Percentiles rank a stretch among this genome's conserved stretches.
Evolutionary conservation across 495 filamentous ascomycete species (phyloP).

Genomic region (Aspergillus kassunensis): DNA sequence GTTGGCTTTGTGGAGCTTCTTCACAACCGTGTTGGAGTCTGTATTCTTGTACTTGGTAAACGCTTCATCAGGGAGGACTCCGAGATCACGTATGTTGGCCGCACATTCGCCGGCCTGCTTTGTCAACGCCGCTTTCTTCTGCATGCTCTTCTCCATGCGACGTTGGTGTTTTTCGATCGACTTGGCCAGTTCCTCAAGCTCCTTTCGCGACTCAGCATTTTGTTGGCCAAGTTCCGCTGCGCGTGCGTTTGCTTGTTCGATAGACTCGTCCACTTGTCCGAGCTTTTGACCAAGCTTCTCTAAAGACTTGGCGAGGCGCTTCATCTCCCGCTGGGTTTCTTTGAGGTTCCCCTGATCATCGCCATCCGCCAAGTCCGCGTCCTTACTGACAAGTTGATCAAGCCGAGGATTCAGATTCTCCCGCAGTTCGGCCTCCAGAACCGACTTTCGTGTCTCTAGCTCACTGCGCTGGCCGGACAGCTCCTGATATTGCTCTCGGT

Average conservation of each 20-base stretch:
- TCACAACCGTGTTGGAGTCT: conserved; percentile 74
- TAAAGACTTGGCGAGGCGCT: conserved; percentile 61
- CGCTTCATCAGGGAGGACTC: conserved; percentile 89
- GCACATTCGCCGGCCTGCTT: conserved; percentile 73
- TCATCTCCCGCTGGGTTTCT: conserved; percentile 77
- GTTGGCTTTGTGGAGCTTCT: conserved; percentile 86
- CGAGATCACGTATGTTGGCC: conserved; percentile 86
- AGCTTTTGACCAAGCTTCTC: conserved; percentile 63
- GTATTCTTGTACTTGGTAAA: conserved; percentile 85
- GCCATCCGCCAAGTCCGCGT: conserved; percentile 62
- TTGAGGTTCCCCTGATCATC: conserved; percentile 64
- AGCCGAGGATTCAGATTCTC: conserved; percentile 81
- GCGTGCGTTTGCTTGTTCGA: conserved; percentile 58
- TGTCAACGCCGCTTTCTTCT: conserved; percentile 73
- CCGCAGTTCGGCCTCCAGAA: conserved; percentile 78
- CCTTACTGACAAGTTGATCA: conserved; percentile 79
- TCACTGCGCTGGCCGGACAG: conserved; percentile 70
- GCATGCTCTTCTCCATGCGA: conserved; percentile 84
- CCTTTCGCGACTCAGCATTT: conserved; percentile 61
- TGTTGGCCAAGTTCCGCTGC: conserved; percentile 59
- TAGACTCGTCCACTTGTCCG: conserved; percentile 63
- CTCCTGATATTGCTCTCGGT: conserved; percentile 70
- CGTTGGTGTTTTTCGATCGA: conserved; percentile 86
- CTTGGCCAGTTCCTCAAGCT: conserved; percentile 70
- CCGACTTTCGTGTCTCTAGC: conserved; percentile 72